Conservation (phyloP, 179 eudicot species). For the Actinidia chinensis region DNA sequence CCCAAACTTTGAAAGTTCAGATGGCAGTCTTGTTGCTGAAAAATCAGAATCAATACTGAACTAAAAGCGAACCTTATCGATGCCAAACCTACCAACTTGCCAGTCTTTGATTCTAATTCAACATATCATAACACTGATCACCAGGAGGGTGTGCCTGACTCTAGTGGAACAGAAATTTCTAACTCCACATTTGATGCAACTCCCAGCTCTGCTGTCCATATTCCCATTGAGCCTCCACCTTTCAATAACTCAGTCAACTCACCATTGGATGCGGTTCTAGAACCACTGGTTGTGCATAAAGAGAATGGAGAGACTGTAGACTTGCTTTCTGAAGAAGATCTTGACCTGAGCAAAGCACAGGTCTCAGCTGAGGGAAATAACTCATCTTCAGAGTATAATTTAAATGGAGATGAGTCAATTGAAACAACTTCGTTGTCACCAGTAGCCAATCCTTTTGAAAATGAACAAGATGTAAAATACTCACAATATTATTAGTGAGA, state of each 20-base stretch:
- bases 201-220: slow-evolving; percentile 21
- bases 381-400: slow-evolving; percentile 25
- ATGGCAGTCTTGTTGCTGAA: slow-evolving; percentile 29
- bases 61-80: slow-evolving; percentile 28
- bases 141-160: slow-evolving; percentile 35
- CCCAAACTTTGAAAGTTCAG: slow-evolving; percentile 29
- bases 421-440: slow-evolving; percentile 29
- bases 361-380: slow-evolving; percentile 34
- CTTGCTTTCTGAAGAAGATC: slow-evolving; percentile 30
- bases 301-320: slow-evolving; percentile 27
- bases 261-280: slow-evolving; percentile 31
- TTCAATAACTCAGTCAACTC: slow-evolving; percentile 31
- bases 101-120: slow-evolving; percentile 29
- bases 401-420: slow-evolving; percentile 29
- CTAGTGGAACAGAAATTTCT: slow-evolving; percentile 29
- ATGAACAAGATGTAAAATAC: slow-evolving; percentile 32
- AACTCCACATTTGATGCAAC: slow-evolving; percentile 30
- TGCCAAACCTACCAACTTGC: slow-evolving; percentile 24
- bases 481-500: slow-evolving; percentile 31
- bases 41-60: slow-evolving; percentile 27
- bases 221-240: slow-evolving; percentile 27
- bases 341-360: slow-evolving; percentile 27
- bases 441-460: slow-evolving; percentile 35
- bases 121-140: slow-evolving; percentile 25
- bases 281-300: slow-evolving; percentile 27